phyloP scores from a whole-genome alignment of 2,329 filamentous ascomycete species.

The Diaporthe citrichinensis region DNA sequence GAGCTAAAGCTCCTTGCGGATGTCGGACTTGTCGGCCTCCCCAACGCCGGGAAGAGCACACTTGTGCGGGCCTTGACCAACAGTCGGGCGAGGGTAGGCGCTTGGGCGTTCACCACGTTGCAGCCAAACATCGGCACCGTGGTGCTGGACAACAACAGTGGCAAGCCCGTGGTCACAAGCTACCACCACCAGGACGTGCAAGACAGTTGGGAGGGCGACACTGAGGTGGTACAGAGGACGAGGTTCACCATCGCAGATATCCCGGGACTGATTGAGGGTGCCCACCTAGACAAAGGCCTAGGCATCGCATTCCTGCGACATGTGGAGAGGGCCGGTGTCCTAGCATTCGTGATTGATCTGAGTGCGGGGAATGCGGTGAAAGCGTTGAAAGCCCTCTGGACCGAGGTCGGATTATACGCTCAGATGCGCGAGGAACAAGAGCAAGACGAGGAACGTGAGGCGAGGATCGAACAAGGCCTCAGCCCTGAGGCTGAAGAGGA shows the following conservation, averaged over 20 bases:
- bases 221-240: conserved; percentile 72
- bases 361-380: conserved; percentile 82
- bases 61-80: conserved; percentile 89
- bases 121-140: conserved; percentile 97
- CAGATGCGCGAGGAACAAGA: conserved; percentile 83
- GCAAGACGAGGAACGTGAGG: conserved; percentile 72
- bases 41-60: conserved; percentile 97
- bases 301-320: conserved; percentile 94
- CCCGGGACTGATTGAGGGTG: conserved; percentile 91
- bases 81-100: conserved; percentile 88
- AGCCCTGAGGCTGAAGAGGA: conserved; percentile 56
- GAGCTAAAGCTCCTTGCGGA: conserved; percentile 97
- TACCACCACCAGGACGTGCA: conserved; percentile 49
- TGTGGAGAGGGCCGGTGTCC: conserved; percentile 91
- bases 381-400: conserved; percentile 88
- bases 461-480: conserved; percentile 70
- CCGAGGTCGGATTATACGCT: conserved; percentile 89
- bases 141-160: conserved; percentile 88
- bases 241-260: conserved; percentile 97
- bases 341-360: conserved; percentile 95
- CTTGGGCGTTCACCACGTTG: conserved; percentile 97
- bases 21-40: conserved; percentile 92
- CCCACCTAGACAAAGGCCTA: conserved; percentile 91
- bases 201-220: conserved; percentile 56
- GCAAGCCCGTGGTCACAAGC: conserved; percentile 72